Evolutionary conservation across 768 basidiomycete species (phyloP).

Genomic region (Boletus rufocinnamomeus): DNA sequence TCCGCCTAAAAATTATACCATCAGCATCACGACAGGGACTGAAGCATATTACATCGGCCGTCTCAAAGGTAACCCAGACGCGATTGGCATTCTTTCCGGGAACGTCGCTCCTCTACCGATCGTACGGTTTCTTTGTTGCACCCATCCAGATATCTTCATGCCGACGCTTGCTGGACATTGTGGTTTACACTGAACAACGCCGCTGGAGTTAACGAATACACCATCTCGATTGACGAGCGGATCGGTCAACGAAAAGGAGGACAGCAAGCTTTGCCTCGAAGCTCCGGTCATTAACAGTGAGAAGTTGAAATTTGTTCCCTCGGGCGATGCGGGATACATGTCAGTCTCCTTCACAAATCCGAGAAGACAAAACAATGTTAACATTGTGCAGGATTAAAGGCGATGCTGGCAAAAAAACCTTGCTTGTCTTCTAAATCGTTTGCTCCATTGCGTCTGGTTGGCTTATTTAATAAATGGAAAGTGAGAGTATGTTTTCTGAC

Average conservation of each 20-base stretch:
- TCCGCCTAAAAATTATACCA: conserved; percentile 1
- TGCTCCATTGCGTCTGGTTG: not conserved
- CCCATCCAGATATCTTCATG: not conserved
- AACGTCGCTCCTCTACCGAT: not conserved
- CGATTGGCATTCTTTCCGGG: not conserved
- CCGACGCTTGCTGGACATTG: not conserved
- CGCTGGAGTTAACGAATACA: not conserved
- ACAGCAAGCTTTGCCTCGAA: not conserved
- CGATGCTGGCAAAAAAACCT: not conserved
- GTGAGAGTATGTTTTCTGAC: not conserved
- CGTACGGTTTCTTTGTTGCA: not conserved
- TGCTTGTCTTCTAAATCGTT: not conserved
- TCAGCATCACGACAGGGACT: not conserved
- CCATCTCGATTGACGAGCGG: not conserved
- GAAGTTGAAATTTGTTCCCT: not conserved
- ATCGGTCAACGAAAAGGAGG: not conserved
- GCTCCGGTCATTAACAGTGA: not conserved
- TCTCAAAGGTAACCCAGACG: not conserved
- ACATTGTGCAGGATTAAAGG: not conserved
- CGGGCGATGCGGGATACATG: not conserved
- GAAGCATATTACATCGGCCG: not conserved
- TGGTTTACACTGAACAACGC: not conserved
- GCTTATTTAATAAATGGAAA: not conserved
- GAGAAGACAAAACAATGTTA: not conserved
- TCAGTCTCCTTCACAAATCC: not conserved